Base-by-base conservation (phyloP, 306 rosid species). In the Vigna nakashimae region DNA sequence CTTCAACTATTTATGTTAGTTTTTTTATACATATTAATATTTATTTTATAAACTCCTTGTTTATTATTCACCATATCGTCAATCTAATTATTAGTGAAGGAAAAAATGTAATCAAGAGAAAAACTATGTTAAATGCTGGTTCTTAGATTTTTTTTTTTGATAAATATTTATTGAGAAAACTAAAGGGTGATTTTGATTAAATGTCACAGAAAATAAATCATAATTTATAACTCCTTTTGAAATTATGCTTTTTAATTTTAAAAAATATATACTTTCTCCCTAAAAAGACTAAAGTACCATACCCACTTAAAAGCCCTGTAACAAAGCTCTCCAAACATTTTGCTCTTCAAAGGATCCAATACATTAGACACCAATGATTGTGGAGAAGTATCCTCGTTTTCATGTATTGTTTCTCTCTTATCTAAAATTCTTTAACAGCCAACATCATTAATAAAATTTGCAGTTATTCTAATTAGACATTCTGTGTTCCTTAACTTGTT, bases 321-420 rank as follows among this genome's bases (percentile, higher is more conserved):
- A 11, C 65, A 50, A 66, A 80, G 71, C 65, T 69, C 53, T 73
- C 59, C 72, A 79, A 64, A 55, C 16, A 11, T 52, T 67, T 76
- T 80, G 84, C 63, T 42, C 38, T 50, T 65, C 45, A 58, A 45
- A 79, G 79, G 75, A 69, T 42, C 81, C 65, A 71, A 75, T 30
- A 75, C 81, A 89, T 83, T 51, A 58, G 20, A 76, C 73, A 75
- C 89, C 91, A 74, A 78, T 73, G 84, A 75, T 85, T 74, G 76
- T 53, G 88, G 88, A 88, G 82, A 86, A 69, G 85, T 73, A 72
- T 85, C 66, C 90, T 86, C 92, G 51, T 84, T 86, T 80, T 85
- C 96, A 80, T 80, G 74, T 69, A 79, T 69, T 59, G 43, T 40
- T 73, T 83, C 84, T 63, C 82, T 76, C 77, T 67, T 78, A 34